Conservation (phyloP, 768 basidiomycete species). For the Podaxis carcinomalis region DNA sequence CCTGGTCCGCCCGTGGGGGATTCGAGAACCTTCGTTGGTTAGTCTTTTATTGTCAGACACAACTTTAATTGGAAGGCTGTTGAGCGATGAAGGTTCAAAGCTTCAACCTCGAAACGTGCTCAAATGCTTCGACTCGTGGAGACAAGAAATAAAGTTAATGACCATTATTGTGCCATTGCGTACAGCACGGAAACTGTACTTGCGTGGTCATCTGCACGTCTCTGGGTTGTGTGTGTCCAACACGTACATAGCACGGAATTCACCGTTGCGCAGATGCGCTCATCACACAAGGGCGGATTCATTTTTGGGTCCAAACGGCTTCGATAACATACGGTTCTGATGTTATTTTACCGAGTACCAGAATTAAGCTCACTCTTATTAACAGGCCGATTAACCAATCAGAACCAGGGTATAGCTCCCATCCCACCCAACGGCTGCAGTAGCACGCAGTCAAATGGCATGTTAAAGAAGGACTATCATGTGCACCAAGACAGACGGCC, state of each 20-base stretch:
- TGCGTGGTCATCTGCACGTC: not conserved
- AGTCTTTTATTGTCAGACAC: not conserved
- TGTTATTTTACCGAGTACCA: not conserved
- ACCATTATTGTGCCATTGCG: not conserved
- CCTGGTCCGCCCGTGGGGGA: not conserved
- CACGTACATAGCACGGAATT: not conserved
- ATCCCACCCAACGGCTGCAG: constrained; percentile 1
- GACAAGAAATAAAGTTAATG: not conserved
- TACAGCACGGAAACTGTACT: not conserved
- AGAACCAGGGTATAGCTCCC: not conserved
- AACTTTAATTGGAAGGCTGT: not conserved
- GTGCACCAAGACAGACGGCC: not conserved
- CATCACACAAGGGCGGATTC: not conserved
- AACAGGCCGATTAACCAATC: not conserved
- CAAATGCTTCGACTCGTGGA: not conserved
- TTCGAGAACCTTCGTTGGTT: not conserved
- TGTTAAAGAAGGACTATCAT: not conserved
- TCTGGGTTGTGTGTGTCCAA: not conserved
- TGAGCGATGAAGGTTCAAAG: not conserved
- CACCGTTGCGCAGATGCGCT: not conserved
- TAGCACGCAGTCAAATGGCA: not conserved
- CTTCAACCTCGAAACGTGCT: not conserved
- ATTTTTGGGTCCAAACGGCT: not conserved
- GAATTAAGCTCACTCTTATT: not conserved
- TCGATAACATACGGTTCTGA: not conserved